Evolutionary conservation across 805 yeast genomes (phyloP).

Genomic region (Sporopachydermia lactativora): DNA sequence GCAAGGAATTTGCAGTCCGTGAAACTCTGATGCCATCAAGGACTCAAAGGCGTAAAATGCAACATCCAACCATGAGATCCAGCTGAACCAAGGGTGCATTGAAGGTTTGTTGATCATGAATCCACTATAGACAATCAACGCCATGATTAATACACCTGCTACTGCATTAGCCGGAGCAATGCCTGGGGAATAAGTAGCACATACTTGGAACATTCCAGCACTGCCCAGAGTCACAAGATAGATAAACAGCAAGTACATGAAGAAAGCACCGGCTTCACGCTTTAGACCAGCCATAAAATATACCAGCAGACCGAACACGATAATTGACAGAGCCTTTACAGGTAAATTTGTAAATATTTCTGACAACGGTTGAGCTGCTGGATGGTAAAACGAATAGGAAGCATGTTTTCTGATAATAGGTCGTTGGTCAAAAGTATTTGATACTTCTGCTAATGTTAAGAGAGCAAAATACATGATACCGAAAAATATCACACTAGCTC

Average conservation of each 20-base stretch:
- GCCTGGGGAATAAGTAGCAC: constrained; percentile 24
- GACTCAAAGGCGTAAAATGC: constrained; percentile 31
- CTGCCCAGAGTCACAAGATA: constrained; percentile 33
- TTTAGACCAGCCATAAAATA: constrained; percentile 43
- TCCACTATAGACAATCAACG: constrained; percentile 30
- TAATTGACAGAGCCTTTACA: constrained; percentile 26
- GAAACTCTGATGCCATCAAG: constrained; percentile 32
- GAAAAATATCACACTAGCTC: constrained; percentile 41
- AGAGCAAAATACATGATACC: constrained; percentile 30
- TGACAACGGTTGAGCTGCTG: constrained; percentile 52
- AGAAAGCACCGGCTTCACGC: constrained; percentile 38
- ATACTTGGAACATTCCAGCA: constrained; percentile 36
- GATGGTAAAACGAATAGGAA: constrained; percentile 42
- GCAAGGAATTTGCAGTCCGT: constrained; percentile 25
- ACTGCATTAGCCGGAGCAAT: constrained; percentile 30
- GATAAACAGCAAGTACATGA: constrained; percentile 29
- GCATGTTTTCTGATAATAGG: constrained; percentile 46
- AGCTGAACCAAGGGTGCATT: constrained; percentile 37
- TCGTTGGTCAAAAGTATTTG: constrained; percentile 30
- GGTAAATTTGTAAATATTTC: constrained; percentile 48
- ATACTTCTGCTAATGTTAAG: constrained; percentile 29
- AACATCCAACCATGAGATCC: constrained; percentile 35
- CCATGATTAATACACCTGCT: constrained; percentile 26
- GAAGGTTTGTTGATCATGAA: constrained; percentile 29
- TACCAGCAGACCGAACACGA: constrained; percentile 32